Base-by-base conservation (phyloP, 768 basidiomycete species). In the Gyrodon lividus region DNA sequence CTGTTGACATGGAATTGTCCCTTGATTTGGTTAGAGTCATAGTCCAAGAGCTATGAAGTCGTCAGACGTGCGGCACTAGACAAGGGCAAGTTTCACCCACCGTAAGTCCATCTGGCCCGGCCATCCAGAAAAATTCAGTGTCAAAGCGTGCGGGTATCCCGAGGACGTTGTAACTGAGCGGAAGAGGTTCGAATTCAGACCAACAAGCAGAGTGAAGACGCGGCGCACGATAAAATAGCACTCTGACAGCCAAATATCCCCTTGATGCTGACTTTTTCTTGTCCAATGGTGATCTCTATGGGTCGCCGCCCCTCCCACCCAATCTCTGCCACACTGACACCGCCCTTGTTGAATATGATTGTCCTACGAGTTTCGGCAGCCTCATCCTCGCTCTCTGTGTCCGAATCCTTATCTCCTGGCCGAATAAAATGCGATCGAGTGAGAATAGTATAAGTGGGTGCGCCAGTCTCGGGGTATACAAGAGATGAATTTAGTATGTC, bases 81-180 rank as follows among this genome's bases (percentile, higher is more conserved):
- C 47, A 5, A 42, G 20, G 19, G 46, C 34, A 41, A 34, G 12
- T 43, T 44, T 37, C n/a, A 62, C 76, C 38, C 62, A 84, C 81
- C 19, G 72, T 75, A 9, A 84, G 68, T 22, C 77, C 77, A 48
- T 79, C 70, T 0, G 76, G 67, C n/a, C 78, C 79, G 12, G 80
- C 82, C 39, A 74, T 74, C 83, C 83, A 84, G 33, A 82, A 70
- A 52, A 75, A 80, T 57, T 82, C 78, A 2, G 81, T 75, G 54
- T 83, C 80, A 54, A 84, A 84, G n/a, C 82, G 77, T 7, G 81
- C 81, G 17, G 81, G 81, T 43, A 84, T 73, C 19, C 75, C 74
- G n/a, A 84, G 76, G 24, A 78, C 68, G 58, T 83, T 82, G n/a
- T 75, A 77, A 63, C 82, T 84, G 55, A 14, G 45, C 30, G 24